phyloP scores from a whole-genome alignment of 2,329 filamentous ascomycete species.

The Hymenoscyphus scutula region DNA sequence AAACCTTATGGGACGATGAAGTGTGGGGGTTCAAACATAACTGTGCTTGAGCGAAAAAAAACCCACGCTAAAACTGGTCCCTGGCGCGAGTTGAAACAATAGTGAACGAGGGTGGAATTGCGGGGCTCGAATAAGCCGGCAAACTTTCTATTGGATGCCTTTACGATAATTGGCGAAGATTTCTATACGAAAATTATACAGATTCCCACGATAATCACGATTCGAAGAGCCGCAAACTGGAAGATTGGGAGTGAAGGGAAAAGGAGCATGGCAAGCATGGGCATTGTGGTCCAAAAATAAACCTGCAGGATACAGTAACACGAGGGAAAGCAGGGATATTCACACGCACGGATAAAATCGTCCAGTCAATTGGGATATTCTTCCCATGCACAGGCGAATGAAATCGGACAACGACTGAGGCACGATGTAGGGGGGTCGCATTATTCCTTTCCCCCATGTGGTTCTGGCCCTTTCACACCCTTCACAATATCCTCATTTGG shows the following conservation, averaged over 20 bases:
- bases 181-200: neutral
- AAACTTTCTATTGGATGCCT: neutral
- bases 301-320: conserved; percentile 16
- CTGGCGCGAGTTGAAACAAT: neutral
- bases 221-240: conserved; percentile 3
- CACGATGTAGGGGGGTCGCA: neutral
- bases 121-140: neutral
- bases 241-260: neutral
- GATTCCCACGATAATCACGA: neutral
- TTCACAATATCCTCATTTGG: neutral
- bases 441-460: conserved; percentile 1
- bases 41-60: neutral
- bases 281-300: conserved; percentile 10
- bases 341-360: conserved; percentile 6
- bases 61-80: neutral
- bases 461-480: conserved; percentile 1
- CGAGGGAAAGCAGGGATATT: conserved; percentile 16
- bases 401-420: conserved; percentile 10
- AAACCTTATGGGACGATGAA: neutral
- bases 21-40: conserved; percentile 1
- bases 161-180: neutral
- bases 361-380: conserved; percentile 10
- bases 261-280: neutral
- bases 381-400: conserved; percentile 7
- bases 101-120: neutral